Evolutionary conservation across 2,329 filamentous ascomycete genomes (phyloP), one percentile per base, ranked within the genome.

Genomic region (Purpureocillium lavendulum): DNA sequence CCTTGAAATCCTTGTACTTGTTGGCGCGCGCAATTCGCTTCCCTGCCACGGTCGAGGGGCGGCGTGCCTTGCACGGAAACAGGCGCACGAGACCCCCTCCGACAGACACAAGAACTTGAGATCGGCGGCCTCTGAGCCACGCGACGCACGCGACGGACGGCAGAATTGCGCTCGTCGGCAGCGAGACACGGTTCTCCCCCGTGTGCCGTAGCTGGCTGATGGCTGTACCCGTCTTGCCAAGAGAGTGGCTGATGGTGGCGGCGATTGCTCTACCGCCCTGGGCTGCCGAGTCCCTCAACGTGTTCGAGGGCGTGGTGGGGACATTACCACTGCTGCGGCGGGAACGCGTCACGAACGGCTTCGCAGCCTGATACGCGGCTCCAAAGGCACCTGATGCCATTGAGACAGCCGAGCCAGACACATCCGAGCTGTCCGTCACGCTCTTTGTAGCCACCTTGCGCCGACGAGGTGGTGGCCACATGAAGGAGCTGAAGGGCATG

Each of bases 391-490:
- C 85, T 29, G 84, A 82, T 1, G 84, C 83, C 14, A 83, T 77
- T 4, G 81, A 79, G 13, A 86, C 75, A 4, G 81, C 77, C 5
- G 73, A 74, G 30, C 58, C 65, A 2, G 67, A 49, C 17, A 64
- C 62, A 34, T 80, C 74, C 3, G 73, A 58, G 7, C 66, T 55
- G 10, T 73, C 67, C 12, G 67, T 62, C 11, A 64, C 60, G 14
- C 61, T 60, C 30, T 75, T 69, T 43, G 60, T 64, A 30, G 53
- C 53, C 38, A 61, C 65, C 44, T 59, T 61, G 42, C 71, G 67
- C 39, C 73, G 69, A 30, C 76, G 72, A 32, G 79, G 81, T 17
- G 88, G 86, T 31, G 89, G 89, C 89, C 89, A 95, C 48, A 84
- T 80, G 51, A 89, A 90, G 4, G 87, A 86, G 46, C 79, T 84